Base-by-base conservation (phyloP, 2,329 filamentous ascomycete genomes). In the Plectosphaerella sp. region DNA sequence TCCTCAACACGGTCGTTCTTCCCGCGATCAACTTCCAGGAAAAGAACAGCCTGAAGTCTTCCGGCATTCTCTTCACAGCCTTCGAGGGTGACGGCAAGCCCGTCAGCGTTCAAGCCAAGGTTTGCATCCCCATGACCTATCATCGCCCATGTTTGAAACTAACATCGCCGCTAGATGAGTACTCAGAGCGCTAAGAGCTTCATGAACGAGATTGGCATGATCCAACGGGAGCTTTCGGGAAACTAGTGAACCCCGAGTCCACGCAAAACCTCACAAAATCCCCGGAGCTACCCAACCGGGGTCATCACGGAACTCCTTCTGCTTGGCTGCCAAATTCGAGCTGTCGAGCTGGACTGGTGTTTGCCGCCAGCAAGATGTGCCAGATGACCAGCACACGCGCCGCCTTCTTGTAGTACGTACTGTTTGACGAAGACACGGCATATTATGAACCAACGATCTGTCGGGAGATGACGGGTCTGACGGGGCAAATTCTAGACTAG, bases 1-100 rank as follows among this genome's bases (percentile, higher is more conserved):
- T 96, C 56, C 76, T 97, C 48, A 97, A 97, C 71, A 90, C 88
- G 1, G 83, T 86, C 1, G 78, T 97, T 54, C 82, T 91, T 54
- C 87, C 89, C 52, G 82, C 85, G 5, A 88, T 95, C 80, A 83
- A 84, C 45, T 90, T 95, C 63, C 86, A 91, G 54, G 83, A 91
- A 49, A 88, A 87, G 61, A 85, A 89, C 28, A 83, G 81, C 42
- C 80, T 88, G 55, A 90, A 90, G 67, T 80, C 83, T 45, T 78
- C 91, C 47, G 79, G 82, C 50, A 81, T 96, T 20, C 63, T 85
- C 37, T 86, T 87, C 60, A 86, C 80, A 1, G 83, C 83, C 10
- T 80, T 86, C 54, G 82, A 85, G 59, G 81, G 76, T 20, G 74
- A 79, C 39, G 72, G 72, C 1, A 79, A 76, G 59, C 78, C 82